These are phyloP conservation scores for Hansenula sp. DNA, from an alignment of 1,139 yeast genomes.

Conservation along the genomic window DNA sequence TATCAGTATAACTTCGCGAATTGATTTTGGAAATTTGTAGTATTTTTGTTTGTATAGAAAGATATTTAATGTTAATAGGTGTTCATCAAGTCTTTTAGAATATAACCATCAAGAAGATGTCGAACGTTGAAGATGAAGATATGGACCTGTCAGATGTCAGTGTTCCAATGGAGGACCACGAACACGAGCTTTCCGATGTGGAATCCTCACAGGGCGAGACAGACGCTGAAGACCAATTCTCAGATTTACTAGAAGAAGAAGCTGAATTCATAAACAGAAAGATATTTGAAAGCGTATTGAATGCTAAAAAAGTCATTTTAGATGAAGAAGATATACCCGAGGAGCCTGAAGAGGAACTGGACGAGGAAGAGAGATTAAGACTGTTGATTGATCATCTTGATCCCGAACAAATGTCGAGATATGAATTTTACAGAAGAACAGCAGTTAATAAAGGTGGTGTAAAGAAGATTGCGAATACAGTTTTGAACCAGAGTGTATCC, in stretches of 20 bases:
- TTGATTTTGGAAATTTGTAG: background rate
- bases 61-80: too few species aligned
- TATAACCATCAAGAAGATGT: background rate
- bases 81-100: background rate
- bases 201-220: slow-evolving; percentile 17
- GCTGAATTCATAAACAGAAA: slow-evolving; percentile 11
- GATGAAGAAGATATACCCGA: slow-evolving; percentile 14
- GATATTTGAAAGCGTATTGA: slow-evolving; percentile 12
- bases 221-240: slow-evolving; percentile 11
- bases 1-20: background rate
- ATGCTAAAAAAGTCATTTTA: slow-evolving; percentile 12
- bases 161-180: slow-evolving; percentile 21
- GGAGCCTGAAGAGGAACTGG: slow-evolving; percentile 29
- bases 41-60: too few species aligned
- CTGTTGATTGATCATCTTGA: slow-evolving; percentile 69
- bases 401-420: slow-evolving; percentile 80
- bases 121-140: slow-evolving; percentile 11
- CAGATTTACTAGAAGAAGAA: slow-evolving; percentile 14
- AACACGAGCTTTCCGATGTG: slow-evolving; percentile 4
- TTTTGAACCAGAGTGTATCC: slow-evolving; percentile 78
- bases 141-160: slow-evolving; percentile 22
- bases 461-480: slow-evolving; percentile 74
- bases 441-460: slow-evolving; percentile 77
- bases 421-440: slow-evolving; percentile 83
- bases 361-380: slow-evolving; percentile 53